Conservation (phyloP, 306 rosid genomes). For the Cyclanthera cordifolia region DNA sequence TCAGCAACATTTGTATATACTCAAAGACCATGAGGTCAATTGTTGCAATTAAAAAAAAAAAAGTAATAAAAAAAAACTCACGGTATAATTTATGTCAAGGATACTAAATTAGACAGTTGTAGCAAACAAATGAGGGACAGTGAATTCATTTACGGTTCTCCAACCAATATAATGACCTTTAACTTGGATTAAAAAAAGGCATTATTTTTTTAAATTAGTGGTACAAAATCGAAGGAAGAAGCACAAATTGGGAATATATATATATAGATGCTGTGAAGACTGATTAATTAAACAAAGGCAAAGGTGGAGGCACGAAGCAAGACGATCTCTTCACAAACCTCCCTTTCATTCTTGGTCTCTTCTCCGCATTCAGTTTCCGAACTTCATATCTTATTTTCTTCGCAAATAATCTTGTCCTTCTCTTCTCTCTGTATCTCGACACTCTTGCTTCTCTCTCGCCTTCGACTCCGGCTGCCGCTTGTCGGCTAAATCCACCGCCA, state of each 20-base stretch:
- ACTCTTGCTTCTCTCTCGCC: slow-evolving; percentile 68
- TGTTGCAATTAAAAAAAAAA: no score
- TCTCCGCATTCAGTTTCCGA: slow-evolving; percentile 88
- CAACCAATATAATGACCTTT: not conserved
- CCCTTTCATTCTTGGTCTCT: slow-evolving; percentile 84
- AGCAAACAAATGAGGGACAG: no score
- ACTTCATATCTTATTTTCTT: slow-evolving; percentile 96
- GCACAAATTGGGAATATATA: not conserved
- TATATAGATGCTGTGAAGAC: not conserved
- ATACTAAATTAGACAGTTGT: no score
- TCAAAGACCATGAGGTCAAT: no score
- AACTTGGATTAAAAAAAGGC: not conserved
- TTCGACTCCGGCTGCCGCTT: slow-evolving; percentile 14
- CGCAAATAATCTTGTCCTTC: slow-evolving; percentile 70
- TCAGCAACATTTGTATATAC: no score
- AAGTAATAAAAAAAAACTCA: no score
- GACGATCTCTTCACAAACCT: slow-evolving; percentile 24
- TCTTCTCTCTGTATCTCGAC: slow-evolving; percentile 77
- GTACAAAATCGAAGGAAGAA: not conserved
- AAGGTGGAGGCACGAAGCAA: not conserved
- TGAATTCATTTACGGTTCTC: not conserved
- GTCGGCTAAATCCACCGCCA: slow-evolving; percentile 22
- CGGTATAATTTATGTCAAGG: no score
- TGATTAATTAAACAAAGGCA: not conserved
- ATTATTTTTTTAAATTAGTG: not conserved